A percentile compares a stretch with the other conserved stretches of the same genome.
Conservation (phyloP, 768 basidiomycete species). For the Kwoniella europaea region DNA sequence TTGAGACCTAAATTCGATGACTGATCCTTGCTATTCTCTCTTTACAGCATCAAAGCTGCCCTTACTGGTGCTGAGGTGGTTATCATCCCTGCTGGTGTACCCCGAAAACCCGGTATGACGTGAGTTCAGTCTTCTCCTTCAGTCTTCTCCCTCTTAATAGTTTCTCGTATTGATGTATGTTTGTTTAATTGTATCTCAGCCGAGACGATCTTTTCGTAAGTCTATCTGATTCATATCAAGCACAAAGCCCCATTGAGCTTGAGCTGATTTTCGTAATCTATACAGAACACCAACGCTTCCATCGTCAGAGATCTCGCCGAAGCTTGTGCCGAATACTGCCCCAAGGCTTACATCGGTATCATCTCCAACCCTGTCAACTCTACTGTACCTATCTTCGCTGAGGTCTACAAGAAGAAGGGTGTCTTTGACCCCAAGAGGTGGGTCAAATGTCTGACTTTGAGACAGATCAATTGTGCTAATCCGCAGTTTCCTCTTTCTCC, state of each 20-base stretch:
- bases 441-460: constrained; percentile 26
- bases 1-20: no score
- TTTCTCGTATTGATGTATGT: neutral
- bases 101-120: constrained; percentile 71
- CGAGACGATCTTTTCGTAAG: constrained; percentile 66
- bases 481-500: no score
- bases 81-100: constrained; percentile 94
- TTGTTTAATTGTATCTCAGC: constrained; percentile 21
- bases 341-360: constrained; percentile 90
- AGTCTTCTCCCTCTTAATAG: neutral
- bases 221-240: neutral
- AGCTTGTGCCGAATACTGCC: constrained; percentile 78
- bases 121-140: constrained; percentile 37
- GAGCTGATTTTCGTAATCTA: neutral
- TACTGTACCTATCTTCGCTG: constrained; percentile 94
- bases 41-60: constrained; percentile 65
- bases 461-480: neutral
- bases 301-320: constrained; percentile 92
- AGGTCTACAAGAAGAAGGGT: constrained; percentile 89
- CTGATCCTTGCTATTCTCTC: neutral
- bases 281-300: constrained; percentile 86
- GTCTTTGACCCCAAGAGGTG: constrained; percentile 92
- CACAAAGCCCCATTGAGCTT: neutral
- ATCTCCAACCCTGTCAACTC: constrained; percentile 99
- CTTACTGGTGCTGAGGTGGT: constrained; percentile 86